Percentiles rank a stretch among this genome's conserved stretches.
phyloP scores from a whole-genome alignment of 495 filamentous ascomycete species.

The Daldinia decipiens region DNA sequence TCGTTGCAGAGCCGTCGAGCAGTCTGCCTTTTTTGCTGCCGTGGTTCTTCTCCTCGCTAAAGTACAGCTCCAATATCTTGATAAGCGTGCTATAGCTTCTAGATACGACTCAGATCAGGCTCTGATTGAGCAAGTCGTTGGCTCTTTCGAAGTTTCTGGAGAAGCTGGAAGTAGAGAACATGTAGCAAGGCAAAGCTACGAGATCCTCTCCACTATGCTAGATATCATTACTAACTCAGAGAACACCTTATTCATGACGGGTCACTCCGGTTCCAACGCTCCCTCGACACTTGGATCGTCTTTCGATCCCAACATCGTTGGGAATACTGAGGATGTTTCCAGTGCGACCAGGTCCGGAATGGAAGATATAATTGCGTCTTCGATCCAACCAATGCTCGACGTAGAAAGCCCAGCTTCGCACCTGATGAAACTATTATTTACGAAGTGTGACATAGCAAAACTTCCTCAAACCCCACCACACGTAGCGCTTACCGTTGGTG shows the following conservation, averaged over 20 bases:
- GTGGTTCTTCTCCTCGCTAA: conserved; percentile 2
- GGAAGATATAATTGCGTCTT: background rate
- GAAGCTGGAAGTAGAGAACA: background rate
- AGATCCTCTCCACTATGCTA: background rate
- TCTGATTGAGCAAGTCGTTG: background rate
- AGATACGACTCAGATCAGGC: background rate
- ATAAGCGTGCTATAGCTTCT: background rate
- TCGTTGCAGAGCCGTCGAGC: background rate
- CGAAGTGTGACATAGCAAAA: background rate
- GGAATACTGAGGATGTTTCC: background rate
- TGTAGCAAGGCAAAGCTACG: background rate
- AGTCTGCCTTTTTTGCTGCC: background rate
- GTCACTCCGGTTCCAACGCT: background rate
- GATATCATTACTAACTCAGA: background rate
- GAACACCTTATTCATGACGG: background rate
- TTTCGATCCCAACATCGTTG: background rate
- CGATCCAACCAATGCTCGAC: background rate
- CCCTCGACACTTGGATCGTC: background rate
- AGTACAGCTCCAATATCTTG: background rate
- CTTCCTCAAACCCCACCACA: background rate
- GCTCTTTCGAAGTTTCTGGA: background rate
- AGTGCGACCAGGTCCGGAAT: background rate
- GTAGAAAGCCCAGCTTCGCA: background rate
- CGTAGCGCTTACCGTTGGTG: background rate
- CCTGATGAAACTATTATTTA: background rate